A percentile compares a stretch with the other conserved stretches of the same genome.
These are phyloP conservation scores for Exophiala sp. DNA, from an alignment of 2,329 filamentous ascomycete genomes.

Conservation along the genomic window DNA sequence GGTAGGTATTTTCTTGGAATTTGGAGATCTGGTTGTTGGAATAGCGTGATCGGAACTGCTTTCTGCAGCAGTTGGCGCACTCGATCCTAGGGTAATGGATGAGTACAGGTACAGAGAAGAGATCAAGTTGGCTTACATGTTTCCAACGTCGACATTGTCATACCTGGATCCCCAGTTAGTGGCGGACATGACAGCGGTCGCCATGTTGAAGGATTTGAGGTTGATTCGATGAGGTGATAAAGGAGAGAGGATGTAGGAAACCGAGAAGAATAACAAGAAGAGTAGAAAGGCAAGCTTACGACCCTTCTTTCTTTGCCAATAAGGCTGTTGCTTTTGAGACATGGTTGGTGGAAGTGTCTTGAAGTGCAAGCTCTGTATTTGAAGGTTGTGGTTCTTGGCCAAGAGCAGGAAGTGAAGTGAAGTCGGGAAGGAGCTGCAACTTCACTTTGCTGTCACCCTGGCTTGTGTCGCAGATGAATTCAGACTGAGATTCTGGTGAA, in stretches of 20 bases:
- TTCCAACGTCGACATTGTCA: constrained; percentile 15
- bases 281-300: constrained; percentile 12
- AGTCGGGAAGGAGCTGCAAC: neutral
- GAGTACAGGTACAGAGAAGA: neutral
- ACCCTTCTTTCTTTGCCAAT: constrained; percentile 17
- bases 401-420: neutral
- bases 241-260: neutral
- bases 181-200: neutral
- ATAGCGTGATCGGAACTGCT: constrained; percentile 36
- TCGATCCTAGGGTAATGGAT: constrained; percentile 37
- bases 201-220: neutral
- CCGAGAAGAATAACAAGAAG: neutral
- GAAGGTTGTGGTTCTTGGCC: neutral
- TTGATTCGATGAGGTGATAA: neutral
- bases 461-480: too few relatives aligned
- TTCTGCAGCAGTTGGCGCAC: constrained; percentile 47
- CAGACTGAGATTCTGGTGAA: too few relatives aligned
- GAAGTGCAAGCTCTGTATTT: neutral
- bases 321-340: constrained; percentile 16
- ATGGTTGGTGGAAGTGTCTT: constrained; percentile 1
- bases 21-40: constrained; percentile 48
- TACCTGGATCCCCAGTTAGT: constrained; percentile 7
- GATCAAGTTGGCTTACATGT: constrained; percentile 5
- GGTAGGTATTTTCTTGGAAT: constrained; percentile 14
- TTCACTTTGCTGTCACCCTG: too few relatives aligned